phyloP scores from a whole-genome alignment of 257 asterid genomes.

The Solanum pennellii region DNA sequence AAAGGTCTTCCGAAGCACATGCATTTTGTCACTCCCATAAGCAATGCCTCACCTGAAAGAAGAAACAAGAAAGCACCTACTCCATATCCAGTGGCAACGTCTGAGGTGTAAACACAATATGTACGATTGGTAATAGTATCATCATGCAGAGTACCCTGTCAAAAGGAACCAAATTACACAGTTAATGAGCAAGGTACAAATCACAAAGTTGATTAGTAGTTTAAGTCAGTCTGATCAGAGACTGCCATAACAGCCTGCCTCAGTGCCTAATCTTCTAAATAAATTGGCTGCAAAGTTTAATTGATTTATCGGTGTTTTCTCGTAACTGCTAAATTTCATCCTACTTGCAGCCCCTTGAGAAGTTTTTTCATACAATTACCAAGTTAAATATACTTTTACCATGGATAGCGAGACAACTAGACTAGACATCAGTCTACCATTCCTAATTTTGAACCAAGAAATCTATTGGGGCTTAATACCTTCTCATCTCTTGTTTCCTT shows the following conservation, averaged over 20 bases:
- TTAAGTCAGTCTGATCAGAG: background rate
- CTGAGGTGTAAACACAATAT: slow-evolving; percentile 77
- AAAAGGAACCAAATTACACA: background rate
- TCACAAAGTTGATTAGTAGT: background rate
- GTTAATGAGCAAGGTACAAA: background rate
- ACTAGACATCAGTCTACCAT: background rate
- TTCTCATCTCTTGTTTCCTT: background rate
- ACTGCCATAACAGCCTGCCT: background rate
- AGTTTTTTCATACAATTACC: background rate
- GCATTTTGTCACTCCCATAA: slow-evolving; percentile 89
- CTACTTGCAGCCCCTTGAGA: background rate
- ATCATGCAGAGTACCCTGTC: slow-evolving; percentile 48
- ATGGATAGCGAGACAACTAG: background rate
- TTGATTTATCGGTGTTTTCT: background rate
- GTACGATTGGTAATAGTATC: slow-evolving; percentile 58
- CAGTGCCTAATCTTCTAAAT: background rate
- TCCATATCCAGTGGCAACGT: slow-evolving; percentile 89
- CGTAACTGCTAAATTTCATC: background rate
- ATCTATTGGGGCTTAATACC: background rate
- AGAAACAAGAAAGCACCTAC: slow-evolving; percentile 89
- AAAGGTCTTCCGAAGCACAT: slow-evolving; percentile 88
- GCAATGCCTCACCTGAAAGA: slow-evolving; percentile 76
- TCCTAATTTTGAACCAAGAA: background rate
- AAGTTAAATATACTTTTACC: background rate
- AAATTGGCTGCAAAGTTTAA: background rate